Percentiles rank a stretch among this genome's conserved stretches.
Evolutionary conservation across 805 yeast genomes (phyloP).

Genomic region (Lipomyces yamadae): DNA sequence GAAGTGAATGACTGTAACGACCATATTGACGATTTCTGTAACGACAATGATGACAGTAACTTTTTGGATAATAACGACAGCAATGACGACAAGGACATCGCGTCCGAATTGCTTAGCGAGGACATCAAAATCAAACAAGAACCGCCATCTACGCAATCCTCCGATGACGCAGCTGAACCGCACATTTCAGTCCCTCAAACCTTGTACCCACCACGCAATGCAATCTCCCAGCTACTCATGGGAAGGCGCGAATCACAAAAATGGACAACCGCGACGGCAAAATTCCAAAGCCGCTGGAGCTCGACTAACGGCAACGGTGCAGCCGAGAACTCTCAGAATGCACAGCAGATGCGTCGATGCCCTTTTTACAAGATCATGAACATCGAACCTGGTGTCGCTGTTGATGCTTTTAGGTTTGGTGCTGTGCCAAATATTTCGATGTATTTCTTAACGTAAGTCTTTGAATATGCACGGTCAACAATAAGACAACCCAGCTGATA

Average conservation of each 20-base stretch:
- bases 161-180: background rate
- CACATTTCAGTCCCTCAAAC: background rate
- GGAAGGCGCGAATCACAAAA: conserved; percentile 9
- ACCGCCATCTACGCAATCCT: background rate
- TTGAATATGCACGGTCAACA: background rate
- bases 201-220: background rate
- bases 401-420: conserved; percentile 49
- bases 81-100: background rate
- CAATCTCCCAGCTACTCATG: conserved; percentile 1
- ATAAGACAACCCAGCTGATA: conserved; percentile 1
- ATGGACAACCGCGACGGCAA: conserved; percentile 11
- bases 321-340: background rate
- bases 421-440: conserved; percentile 42
- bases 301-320: background rate
- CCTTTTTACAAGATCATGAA: conserved; percentile 46
- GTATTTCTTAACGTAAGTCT: conserved; percentile 44
- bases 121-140: conserved; percentile 9
- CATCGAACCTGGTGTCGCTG: conserved; percentile 45
- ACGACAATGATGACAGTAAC: background rate
- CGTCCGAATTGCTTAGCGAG: background rate
- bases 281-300: background rate
- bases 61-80: too few species aligned
- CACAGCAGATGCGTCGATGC: conserved; percentile 19
- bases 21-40: too few species aligned
- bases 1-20: background rate